Evolutionary conservation across 169 alveolate genomes (phyloP).

Genomic region (Theileria parva): DNA sequence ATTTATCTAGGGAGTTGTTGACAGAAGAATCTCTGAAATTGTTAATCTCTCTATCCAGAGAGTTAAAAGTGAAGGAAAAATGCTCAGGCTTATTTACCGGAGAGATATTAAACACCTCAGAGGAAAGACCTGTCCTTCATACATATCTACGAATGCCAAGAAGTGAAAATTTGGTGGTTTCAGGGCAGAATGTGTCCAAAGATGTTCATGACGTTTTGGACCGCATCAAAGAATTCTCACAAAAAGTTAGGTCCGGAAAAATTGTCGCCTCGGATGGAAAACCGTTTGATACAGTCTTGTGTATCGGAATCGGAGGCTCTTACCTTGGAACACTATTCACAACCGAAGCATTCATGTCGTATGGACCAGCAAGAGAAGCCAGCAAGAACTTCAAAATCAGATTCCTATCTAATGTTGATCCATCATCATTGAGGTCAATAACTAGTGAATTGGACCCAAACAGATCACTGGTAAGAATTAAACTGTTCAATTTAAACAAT

Average conservation of each 20-base stretch:
- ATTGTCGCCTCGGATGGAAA: conserved; percentile 91
- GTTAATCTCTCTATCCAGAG: conserved; percentile 33
- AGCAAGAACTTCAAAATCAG: conserved; percentile 77
- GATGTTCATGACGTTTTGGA: conserved; percentile 68
- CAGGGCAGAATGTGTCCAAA: conserved; percentile 28
- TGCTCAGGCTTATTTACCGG: conserved; percentile 80
- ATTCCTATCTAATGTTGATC: conserved; percentile 98
- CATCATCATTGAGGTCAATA: conserved; percentile 93
- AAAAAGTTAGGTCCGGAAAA: conserved; percentile 82
- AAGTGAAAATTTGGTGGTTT: conserved; percentile 10
- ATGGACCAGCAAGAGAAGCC: conserved; percentile 30
- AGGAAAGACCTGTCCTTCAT: conserved; percentile 94
- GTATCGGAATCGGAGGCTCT: conserved; percentile 99
- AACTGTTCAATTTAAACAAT: neutral
- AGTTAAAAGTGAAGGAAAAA: conserved; percentile 54
- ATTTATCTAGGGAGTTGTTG: conserved; percentile 55
- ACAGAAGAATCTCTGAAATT: conserved; percentile 33
- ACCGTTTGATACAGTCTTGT: conserved; percentile 84
- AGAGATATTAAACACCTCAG: conserved; percentile 91
- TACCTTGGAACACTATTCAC: conserved; percentile 94
- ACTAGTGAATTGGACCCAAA: conserved; percentile 90
- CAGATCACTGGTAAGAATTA: conserved; percentile 80
- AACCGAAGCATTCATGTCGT: conserved; percentile 83
- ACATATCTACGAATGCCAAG: conserved; percentile 89
- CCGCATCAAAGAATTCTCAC: conserved; percentile 74